A percentile compares a stretch with the other conserved stretches of the same genome.
Evolutionary conservation across 306 rosid species (phyloP).

Genomic region (Medicago arabica): DNA sequence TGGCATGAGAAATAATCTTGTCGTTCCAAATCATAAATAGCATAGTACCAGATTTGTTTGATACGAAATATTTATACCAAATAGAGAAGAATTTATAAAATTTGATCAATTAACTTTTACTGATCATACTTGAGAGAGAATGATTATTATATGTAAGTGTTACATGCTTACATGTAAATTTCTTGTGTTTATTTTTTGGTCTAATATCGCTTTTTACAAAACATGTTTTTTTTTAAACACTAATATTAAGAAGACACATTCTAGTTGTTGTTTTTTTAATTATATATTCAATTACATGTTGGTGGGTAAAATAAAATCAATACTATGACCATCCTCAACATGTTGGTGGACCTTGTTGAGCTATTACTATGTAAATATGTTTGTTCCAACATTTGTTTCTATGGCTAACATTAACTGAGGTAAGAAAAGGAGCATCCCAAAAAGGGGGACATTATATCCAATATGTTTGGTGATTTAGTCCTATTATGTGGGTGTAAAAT

Average conservation of each 20-base stretch:
- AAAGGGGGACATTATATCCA: slow-evolving; percentile 47
- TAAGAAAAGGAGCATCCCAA: slow-evolving; percentile 10
- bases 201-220: no score
- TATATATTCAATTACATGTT: not conserved
- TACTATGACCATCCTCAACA: slow-evolving; percentile 16
- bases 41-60: no score
- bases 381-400: slow-evolving; percentile 40
- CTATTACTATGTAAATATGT: not conserved
- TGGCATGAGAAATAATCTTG: no score
- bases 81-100: no score
- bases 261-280: not conserved
- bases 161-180: no score
- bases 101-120: no score
- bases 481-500: slow-evolving; percentile 36
- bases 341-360: slow-evolving; percentile 10
- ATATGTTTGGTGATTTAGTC: slow-evolving; percentile 43
- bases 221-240: no score
- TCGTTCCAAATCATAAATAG: no score
- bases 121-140: no score
- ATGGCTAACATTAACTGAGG: not conserved
- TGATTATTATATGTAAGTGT: no score
- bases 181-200: no score
- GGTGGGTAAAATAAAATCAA: slow-evolving; percentile 2
- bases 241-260: not conserved
- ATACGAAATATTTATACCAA: no score